Conservation (phyloP, 2,329 filamentous ascomycete genomes). For the Penicillium palitans region DNA sequence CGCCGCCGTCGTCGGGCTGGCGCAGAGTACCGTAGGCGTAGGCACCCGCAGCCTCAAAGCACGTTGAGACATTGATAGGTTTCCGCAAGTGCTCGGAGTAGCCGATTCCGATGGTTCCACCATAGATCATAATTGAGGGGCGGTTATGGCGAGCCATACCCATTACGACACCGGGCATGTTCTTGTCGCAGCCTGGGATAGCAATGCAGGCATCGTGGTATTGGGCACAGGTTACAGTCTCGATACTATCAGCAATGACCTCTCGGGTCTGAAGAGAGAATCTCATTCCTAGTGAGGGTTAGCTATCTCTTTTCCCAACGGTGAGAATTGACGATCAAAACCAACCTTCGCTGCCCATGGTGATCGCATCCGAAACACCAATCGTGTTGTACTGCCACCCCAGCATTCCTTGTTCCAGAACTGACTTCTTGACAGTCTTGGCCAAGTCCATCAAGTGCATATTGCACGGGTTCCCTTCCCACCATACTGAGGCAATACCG, state of each 20-base stretch:
- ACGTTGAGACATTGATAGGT: slow-evolving; percentile 83
- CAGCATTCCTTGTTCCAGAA: slow-evolving; percentile 81
- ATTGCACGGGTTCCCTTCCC: slow-evolving; percentile 97
- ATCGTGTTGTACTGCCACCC: slow-evolving; percentile 95
- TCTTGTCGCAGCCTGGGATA: slow-evolving; percentile 95
- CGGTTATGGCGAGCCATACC: slow-evolving; percentile 88
- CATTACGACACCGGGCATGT: slow-evolving; percentile 93
- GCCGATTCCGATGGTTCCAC: slow-evolving; percentile 86
- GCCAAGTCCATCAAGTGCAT: slow-evolving; percentile 77
- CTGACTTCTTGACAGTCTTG: slow-evolving; percentile 78
- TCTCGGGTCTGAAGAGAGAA: slow-evolving; percentile 89
- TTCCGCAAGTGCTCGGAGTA: slow-evolving; percentile 73
- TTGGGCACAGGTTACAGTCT: slow-evolving; percentile 89
- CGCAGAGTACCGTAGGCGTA: slow-evolving; percentile 73
- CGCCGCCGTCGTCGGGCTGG: slow-evolving; percentile 65
- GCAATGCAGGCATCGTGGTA: slow-evolving; percentile 91
- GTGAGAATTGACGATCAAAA: slow-evolving; percentile 13
- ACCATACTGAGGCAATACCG: slow-evolving; percentile 90
- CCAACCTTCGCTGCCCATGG: slow-evolving; percentile 87
- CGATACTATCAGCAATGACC: slow-evolving; percentile 90
- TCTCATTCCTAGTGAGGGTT: slow-evolving; percentile 68
- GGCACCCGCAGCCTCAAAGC: slow-evolving; percentile 84
- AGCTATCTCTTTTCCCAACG: slow-evolving; percentile 8
- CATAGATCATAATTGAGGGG: slow-evolving; percentile 93
- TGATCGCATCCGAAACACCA: slow-evolving; percentile 87